A percentile compares a stretch with the other conserved stretches of the same genome.
Evolutionary conservation across 1,284 basidiomycete genomes (phyloP).

Genomic region (Cutaneotrichosporon daszewskae): DNA sequence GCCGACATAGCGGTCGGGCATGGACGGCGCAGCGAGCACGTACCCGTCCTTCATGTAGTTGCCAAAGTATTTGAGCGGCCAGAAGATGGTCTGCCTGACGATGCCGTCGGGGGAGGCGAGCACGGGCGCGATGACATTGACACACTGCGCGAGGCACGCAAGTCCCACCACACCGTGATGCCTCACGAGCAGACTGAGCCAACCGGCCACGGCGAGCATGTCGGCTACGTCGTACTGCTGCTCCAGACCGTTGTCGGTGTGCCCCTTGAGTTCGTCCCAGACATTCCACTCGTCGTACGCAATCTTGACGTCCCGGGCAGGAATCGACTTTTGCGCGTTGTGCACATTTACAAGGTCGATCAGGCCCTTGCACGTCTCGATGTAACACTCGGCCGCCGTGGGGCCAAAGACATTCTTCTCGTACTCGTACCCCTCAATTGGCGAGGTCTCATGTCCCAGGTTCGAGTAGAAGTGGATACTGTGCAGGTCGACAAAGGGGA

Average conservation of each 20-base stretch:
- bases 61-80: slow-evolving; percentile 22
- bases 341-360: slow-evolving; percentile 48
- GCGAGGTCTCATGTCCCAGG: slow-evolving; percentile 17
- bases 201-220: slow-evolving; percentile 57
- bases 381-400: slow-evolving; percentile 46
- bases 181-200: slow-evolving; percentile 61
- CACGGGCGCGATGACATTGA: slow-evolving; percentile 35
- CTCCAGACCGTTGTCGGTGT: slow-evolving; percentile 53
- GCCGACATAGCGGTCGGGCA: slow-evolving; percentile 21
- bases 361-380: slow-evolving; percentile 46
- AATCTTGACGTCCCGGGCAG: slow-evolving; percentile 42
- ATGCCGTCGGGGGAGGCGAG: slow-evolving; percentile 24
- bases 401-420: slow-evolving; percentile 51
- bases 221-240: slow-evolving; percentile 60
- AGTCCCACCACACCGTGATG: slow-evolving; percentile 59
- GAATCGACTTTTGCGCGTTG: slow-evolving; percentile 21
- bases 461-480: slow-evolving; percentile 34
- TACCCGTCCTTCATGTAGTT: slow-evolving; percentile 29
- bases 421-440: slow-evolving; percentile 40
- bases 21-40: slow-evolving; percentile 15
- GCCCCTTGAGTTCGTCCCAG: slow-evolving; percentile 48
- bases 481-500: slow-evolving; percentile 39
- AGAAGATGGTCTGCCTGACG: slow-evolving; percentile 29
- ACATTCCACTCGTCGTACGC: slow-evolving; percentile 52
- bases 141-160: slow-evolving; percentile 59